Conservation (phyloP, 208 protist genomes). For the Leishmania amazonensis region DNA sequence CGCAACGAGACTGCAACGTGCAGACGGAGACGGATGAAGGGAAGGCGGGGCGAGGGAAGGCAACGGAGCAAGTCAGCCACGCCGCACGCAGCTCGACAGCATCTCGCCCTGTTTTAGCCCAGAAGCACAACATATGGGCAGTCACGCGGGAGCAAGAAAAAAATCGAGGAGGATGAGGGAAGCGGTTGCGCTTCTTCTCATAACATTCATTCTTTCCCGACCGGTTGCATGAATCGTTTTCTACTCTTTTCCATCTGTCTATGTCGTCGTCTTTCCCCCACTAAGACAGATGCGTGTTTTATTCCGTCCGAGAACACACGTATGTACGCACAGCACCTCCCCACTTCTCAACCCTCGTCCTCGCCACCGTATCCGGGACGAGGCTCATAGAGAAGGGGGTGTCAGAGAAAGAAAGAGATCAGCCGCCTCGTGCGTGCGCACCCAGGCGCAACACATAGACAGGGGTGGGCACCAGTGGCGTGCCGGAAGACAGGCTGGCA, state of each 20-base stretch:
- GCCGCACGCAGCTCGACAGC: conserved; percentile 38
- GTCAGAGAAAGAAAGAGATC: neutral
- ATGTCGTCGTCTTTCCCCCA: neutral
- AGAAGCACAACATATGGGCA: neutral
- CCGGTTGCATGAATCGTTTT: neutral
- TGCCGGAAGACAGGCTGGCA: neutral
- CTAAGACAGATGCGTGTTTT: neutral
- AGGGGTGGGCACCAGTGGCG: neutral
- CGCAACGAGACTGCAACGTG: neutral
- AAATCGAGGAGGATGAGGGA: neutral
- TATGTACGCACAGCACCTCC: neutral
- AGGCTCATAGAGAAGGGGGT: neutral
- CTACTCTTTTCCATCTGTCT: neutral
- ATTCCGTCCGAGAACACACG: neutral
- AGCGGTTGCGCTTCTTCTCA: neutral
- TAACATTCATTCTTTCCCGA: neutral
- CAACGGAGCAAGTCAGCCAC: conserved; percentile 46
- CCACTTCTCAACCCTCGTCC: neutral
- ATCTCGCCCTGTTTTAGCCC: neutral
- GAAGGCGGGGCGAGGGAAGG: neutral
- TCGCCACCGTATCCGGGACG: neutral
- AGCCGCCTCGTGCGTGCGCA: neutral
- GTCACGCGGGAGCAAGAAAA: neutral
- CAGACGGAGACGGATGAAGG: neutral
- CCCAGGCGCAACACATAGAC: neutral